Base-by-base conservation (phyloP, 495 filamentous ascomycete genomes). In the Penicillium mononematosum region DNA sequence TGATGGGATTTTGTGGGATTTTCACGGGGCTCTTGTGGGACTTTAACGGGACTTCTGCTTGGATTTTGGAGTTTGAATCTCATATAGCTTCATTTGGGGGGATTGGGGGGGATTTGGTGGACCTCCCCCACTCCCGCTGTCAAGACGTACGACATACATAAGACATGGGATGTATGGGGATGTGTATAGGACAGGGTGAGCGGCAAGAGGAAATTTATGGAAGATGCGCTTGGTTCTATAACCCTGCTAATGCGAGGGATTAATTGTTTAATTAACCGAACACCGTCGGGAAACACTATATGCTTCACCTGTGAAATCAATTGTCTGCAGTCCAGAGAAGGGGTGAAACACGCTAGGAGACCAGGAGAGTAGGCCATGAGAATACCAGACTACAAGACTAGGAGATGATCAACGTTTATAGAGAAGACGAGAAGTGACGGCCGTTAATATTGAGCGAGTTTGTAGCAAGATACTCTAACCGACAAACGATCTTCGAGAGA, bases 371-470 rank as follows among this genome's bases (percentile, higher is more conserved):
- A 50, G 4, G 9, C 9, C 10, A 5, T 8, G 7, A 29, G 0
- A 31, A 11, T 48, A 56, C 11, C 38, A 49, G 22, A 31, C 1
- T 49, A 32, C 12, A 25, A 17, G 34, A 20, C 11, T 47, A 47
- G 31, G n/a, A 54, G 38, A 14, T 47, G 39, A 34, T 34, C 3
- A 32, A 12, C 19, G n/a, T 10, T 16, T 4, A 32, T 32, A 44
- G 48, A 34, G 50, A 53, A 17, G 34, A 49, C 22, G 61, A 52
- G 50, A 53, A 17, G 34, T 24, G 61, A 52, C 55, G 58, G 39
- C 27, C 48, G 60, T 62, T 62, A 17, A 62, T 62, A 64, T 64
- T 59, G 58, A 54, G 36, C 56, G 36, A 61, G 38, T 63, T 44
- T 48, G 38, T 54, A 34, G 50, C 27, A 39, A 36, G 34, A 34